Percentiles rank a stretch among this genome's conserved stretches.
Conservation (phyloP, 495 filamentous ascomycete genomes). For the Zalerion maritima region DNA sequence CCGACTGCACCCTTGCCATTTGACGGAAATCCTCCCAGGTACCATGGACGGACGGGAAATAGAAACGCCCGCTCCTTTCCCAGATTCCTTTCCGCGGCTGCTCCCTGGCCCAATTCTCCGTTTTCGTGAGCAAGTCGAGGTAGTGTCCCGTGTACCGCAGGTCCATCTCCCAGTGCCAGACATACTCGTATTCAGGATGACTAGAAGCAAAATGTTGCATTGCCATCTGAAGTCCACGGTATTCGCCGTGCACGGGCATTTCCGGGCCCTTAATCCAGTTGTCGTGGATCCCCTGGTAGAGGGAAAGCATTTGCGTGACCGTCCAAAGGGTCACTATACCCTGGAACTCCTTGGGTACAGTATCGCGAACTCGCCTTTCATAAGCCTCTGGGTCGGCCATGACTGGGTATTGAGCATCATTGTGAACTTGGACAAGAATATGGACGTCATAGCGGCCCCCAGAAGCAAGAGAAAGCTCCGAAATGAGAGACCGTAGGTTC, state of each 20-base stretch:
- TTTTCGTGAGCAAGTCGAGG: conserved; percentile 71
- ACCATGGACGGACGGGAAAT: conserved; percentile 77
- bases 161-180: conserved; percentile 99
- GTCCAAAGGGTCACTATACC: conserved; percentile 87
- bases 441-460: conserved; percentile 74
- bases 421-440: conserved; percentile 59
- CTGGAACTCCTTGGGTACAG: conserved; percentile 72
- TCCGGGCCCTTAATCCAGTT: conserved; percentile 46
- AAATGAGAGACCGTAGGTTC: conserved; percentile 58
- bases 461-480: conserved; percentile 59
- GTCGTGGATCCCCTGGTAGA: conserved; percentile 73
- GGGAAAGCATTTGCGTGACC: conserved; percentile 73
- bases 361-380: conserved; percentile 41
- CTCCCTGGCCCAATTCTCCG: conserved; percentile 57
- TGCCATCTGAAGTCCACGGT: conserved; percentile 83
- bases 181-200: conserved; percentile 87
- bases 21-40: conserved; percentile 86
- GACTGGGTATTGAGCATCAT: conserved; percentile 48
- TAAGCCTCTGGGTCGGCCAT: conserved; percentile 48
- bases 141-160: conserved; percentile 92
- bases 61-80: conserved; percentile 88
- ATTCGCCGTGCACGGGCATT: conserved; percentile 76
- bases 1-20: conserved; percentile 80
- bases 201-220: conserved; percentile 82
- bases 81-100: conserved; percentile 86